Percentiles rank a stretch among this genome's conserved stretches.
phyloP scores from a whole-genome alignment of 2,329 filamentous ascomycete species.

The Fusarium sublunatum region DNA sequence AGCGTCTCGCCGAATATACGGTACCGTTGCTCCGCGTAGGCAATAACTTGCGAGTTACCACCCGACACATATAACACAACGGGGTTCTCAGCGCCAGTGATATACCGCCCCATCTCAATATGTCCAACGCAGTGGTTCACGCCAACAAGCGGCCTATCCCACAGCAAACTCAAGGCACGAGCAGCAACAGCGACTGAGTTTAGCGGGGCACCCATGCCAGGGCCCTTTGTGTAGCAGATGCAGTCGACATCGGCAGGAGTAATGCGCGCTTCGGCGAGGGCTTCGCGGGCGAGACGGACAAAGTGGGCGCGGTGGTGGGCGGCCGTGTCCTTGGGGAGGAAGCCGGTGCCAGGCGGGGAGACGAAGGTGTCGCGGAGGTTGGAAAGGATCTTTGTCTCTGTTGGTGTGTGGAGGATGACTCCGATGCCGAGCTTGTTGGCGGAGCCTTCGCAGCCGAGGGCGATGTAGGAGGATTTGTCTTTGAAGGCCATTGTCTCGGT shows the following conservation, averaged over 20 bases:
- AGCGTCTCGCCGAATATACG: constrained; percentile 98
- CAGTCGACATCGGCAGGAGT: constrained; percentile 80
- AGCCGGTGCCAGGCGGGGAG: constrained; percentile 91
- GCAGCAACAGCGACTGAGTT: constrained; percentile 88
- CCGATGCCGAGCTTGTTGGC: constrained; percentile 98
- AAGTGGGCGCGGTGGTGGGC: constrained; percentile 91
- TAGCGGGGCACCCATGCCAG: constrained; percentile 95
- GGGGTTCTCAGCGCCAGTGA: constrained; percentile 90
- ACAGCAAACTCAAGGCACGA: constrained; percentile 82
- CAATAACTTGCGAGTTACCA: constrained; percentile 97
- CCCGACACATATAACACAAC: constrained; percentile 96
- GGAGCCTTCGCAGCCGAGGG: constrained; percentile 82
- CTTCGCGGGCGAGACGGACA: constrained; percentile 80
- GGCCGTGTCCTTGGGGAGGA: constrained; percentile 96
- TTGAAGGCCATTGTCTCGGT: constrained; percentile 41
- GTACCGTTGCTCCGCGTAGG: constrained; percentile 93
- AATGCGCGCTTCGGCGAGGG: constrained; percentile 74
- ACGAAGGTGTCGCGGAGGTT: constrained; percentile 96
- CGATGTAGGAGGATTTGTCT: constrained; percentile 59
- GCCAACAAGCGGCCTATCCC: constrained; percentile 88
- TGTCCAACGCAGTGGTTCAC: constrained; percentile 99
- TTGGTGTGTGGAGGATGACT: constrained; percentile 80
- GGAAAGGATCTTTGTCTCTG: constrained; percentile 75
- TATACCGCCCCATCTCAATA: constrained; percentile 96
- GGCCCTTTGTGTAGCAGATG: constrained; percentile 95